Base-by-base conservation (phyloP, 345 rosid species). In the Camelina sativa region DNA sequence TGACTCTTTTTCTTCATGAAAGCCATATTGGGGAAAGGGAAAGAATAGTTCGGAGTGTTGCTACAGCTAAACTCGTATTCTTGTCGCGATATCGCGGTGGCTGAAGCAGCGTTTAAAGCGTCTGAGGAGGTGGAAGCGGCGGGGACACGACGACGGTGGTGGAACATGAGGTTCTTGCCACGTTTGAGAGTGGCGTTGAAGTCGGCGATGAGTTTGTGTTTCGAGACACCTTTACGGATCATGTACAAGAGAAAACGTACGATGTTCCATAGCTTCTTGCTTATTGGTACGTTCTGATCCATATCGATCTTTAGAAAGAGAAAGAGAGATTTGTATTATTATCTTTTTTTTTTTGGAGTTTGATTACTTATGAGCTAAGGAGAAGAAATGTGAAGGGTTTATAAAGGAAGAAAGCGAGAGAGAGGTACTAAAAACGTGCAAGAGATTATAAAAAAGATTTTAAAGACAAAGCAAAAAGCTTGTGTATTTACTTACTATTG, bases 31-130 rank as follows among this genome's bases (percentile, higher is more conserved):
- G 82, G 82, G 72, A 79, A 54, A 11, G 87, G 81, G 77, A 82
- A 82, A 23, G 84, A 72, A 84, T 85, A 86, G 73, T 75, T 80
- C 22, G 98, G 98, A 60, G 96, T 94, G 87, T 84, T 88, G 81
- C 90, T 90, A 73, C 98, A 94, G 86, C 98, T 91, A 86, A 91
- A 91, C 85, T 94, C 98, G 52, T 91, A 94, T 60, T 90, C 97
- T 7, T 68, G 72, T 3, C 82, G 75, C 77, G 79, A 15, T 1
- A 82, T 79, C 23, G 84, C 38, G 0, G 56, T 76, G 76, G 83
- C 37, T 35, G 66, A 63, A 47, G 67, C 6, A 60, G 69, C 68
- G 53, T 67, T 8, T 35, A 37, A 15, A 57, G 60, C 37, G 23
- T 51, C 34, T 5, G 81, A 59, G 22, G 50, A 4, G 17, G 66